Percentiles rank a stretch among this genome's conserved stretches.
phyloP scores from a whole-genome alignment of 306 rosid genomes.

The Castanea crenata region DNA sequence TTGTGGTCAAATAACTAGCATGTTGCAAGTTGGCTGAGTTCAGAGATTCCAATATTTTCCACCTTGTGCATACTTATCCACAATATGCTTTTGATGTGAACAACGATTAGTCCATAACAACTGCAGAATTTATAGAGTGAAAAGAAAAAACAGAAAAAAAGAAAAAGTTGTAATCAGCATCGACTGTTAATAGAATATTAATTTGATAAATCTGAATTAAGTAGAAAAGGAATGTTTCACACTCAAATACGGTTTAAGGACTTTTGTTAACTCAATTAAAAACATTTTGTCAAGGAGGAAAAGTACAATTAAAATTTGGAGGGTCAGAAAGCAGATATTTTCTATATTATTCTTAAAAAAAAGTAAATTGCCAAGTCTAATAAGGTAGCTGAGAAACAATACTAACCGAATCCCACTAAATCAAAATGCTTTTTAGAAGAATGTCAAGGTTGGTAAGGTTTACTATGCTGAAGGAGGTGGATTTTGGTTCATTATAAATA shows the following conservation, averaged over 20 bases:
- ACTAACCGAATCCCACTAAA: constrained; percentile 2
- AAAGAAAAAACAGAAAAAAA: not conserved
- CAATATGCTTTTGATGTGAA: not conserved
- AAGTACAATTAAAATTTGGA: not conserved
- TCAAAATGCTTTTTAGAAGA: constrained; percentile 7
- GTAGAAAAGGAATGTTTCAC: constrained; percentile 6
- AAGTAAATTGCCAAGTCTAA: not conserved
- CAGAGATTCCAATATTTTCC: not conserved
- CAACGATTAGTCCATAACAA: not conserved
- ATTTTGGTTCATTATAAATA: constrained; percentile 49
- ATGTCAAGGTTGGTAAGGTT: constrained; percentile 42
- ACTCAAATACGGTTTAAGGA: not conserved
- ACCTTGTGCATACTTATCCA: not conserved
- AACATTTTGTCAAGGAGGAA: not conserved
- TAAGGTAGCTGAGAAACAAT: constrained; percentile 17
- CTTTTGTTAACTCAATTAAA: not conserved
- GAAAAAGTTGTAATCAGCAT: not conserved
- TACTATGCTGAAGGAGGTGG: constrained; percentile 2
- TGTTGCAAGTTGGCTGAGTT: not conserved
- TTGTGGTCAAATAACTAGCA: not conserved
- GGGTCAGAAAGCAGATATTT: constrained; percentile 5
- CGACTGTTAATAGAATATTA: not conserved
- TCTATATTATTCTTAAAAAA: not conserved
- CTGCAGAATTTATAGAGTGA: not conserved
- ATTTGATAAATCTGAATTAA: not conserved